A percentile compares a stretch with the other conserved stretches of the same genome.
phyloP scores from a whole-genome alignment of 2,329 filamentous ascomycete species.

The Ophiostoma sp. region DNA sequence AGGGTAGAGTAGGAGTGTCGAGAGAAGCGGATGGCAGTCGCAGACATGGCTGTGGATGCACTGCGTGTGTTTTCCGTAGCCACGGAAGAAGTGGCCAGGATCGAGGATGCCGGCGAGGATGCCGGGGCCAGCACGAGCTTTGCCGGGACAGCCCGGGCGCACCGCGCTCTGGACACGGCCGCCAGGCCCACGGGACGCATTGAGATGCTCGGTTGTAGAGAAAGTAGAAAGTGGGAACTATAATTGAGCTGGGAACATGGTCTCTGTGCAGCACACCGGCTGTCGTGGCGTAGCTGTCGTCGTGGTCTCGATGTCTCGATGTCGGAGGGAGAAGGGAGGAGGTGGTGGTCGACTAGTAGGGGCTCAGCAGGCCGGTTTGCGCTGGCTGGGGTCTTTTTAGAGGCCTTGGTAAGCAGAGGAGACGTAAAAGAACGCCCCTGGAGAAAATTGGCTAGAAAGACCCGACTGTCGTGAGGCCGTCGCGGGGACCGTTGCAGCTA shows the following conservation, averaged over 20 bases:
- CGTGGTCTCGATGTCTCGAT: not conserved
- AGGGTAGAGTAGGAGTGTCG: constrained; percentile 3
- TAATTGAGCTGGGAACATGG: constrained; percentile 8
- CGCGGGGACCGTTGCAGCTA: constrained; percentile 10
- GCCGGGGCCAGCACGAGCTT: constrained; percentile 4
- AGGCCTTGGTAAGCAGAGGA: not conserved
- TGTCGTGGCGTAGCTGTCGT: constrained; percentile 2
- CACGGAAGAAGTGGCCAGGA: not conserved
- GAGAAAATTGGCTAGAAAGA: not conserved
- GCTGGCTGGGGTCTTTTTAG: not conserved
- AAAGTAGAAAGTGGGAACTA: not conserved
- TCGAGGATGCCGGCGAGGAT: not conserved
- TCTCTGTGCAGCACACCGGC: constrained; percentile 10
- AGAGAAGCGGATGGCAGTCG: not conserved
- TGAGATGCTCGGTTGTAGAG: not conserved
- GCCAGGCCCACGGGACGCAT: constrained; percentile 14
- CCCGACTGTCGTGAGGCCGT: constrained; percentile 7
- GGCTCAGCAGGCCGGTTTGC: not conserved
- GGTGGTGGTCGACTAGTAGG: not conserved
- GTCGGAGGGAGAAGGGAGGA: not conserved
- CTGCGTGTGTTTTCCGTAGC: not conserved
- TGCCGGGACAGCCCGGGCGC: constrained; percentile 10
- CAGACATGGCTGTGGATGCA: not conserved
- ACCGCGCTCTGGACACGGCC: constrained; percentile 13
- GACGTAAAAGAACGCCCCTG: too few species aligned